Conservation (phyloP, 495 filamentous ascomycete genomes). For the Apiosordaria backusii region DNA sequence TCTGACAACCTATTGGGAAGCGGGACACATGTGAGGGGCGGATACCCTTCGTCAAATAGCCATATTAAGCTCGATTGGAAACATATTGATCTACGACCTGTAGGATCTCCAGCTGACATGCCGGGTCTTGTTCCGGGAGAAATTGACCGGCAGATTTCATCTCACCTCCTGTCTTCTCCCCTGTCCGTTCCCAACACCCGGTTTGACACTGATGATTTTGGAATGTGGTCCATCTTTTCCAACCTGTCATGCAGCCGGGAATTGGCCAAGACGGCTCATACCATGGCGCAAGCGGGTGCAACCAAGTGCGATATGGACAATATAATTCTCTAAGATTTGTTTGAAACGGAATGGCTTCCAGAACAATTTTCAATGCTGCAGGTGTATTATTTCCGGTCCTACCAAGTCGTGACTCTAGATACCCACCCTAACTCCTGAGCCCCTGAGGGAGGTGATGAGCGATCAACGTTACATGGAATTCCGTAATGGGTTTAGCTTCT, state of each 20-base stretch:
- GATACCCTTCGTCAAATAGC: background rate
- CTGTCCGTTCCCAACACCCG: background rate
- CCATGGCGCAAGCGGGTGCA: background rate
- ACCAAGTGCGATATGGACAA: background rate
- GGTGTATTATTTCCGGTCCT: too few relatives aligned
- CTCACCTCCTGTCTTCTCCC: background rate
- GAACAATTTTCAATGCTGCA: too few relatives aligned
- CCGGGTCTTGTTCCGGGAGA: slow-evolving; percentile 8
- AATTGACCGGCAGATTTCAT: slow-evolving; percentile 4
- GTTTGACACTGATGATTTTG: background rate
- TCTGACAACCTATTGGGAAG: background rate
- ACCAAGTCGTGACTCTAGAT: background rate
- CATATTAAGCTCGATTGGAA: slow-evolving; percentile 9
- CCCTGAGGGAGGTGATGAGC: background rate
- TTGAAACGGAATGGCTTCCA: background rate
- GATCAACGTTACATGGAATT: background rate
- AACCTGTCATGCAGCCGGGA: background rate
- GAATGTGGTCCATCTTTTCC: background rate
- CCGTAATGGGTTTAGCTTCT: background rate
- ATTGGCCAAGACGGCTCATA: background rate
- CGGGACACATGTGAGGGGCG: background rate
- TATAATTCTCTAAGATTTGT: background rate
- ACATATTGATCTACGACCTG: background rate
- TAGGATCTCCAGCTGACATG: background rate
- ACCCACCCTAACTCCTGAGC: background rate